Evolutionary conservation across 1,284 basidiomycete genomes (phyloP).

Genomic region (Chalciporus sp.): DNA sequence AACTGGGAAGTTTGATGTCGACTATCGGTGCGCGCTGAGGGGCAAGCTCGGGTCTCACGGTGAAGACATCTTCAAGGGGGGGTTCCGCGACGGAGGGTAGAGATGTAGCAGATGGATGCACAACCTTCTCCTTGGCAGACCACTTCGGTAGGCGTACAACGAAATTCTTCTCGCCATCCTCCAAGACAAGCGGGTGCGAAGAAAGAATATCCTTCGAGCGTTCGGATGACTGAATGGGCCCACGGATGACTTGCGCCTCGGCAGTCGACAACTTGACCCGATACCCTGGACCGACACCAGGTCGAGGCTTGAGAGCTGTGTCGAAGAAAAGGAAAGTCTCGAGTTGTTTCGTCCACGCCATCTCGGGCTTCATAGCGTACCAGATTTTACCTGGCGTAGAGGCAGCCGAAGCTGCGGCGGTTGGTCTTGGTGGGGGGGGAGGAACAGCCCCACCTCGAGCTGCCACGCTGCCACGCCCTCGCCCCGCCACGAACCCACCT

Average conservation of each 20-base stretch:
- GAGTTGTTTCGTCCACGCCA: slow-evolving; percentile 77
- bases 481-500: slow-evolving; percentile 39
- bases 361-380: slow-evolving; percentile 75
- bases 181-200: slow-evolving; percentile 31
- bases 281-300: slow-evolving; percentile 52
- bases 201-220: slow-evolving; percentile 13
- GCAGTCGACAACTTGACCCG: slow-evolving; percentile 64
- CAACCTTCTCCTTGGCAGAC: slow-evolving; percentile 35
- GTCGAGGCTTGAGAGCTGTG: slow-evolving; percentile 53
- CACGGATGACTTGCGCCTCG: slow-evolving; percentile 31
- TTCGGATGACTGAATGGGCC: slow-evolving; percentile 17
- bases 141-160: slow-evolving; percentile 56
- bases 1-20: slow-evolving; percentile 30
- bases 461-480: slow-evolving; percentile 44
- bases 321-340: slow-evolving; percentile 73
- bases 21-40: slow-evolving; percentile 33
- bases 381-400: slow-evolving; percentile 54
- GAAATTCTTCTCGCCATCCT: slow-evolving; percentile 49
- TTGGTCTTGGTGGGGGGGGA: slow-evolving; percentile 25
- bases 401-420: slow-evolving; percentile 23
- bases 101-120: slow-evolving; percentile 29
- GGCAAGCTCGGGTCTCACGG: slow-evolving; percentile 50
- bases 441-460: slow-evolving; percentile 47
- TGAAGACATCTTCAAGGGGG: slow-evolving; percentile 55
- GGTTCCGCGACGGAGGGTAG: slow-evolving; percentile 40